phyloP scores from a whole-genome alignment of 192 early-diverging fungal species.

The Geranomyces michiganensis region DNA sequence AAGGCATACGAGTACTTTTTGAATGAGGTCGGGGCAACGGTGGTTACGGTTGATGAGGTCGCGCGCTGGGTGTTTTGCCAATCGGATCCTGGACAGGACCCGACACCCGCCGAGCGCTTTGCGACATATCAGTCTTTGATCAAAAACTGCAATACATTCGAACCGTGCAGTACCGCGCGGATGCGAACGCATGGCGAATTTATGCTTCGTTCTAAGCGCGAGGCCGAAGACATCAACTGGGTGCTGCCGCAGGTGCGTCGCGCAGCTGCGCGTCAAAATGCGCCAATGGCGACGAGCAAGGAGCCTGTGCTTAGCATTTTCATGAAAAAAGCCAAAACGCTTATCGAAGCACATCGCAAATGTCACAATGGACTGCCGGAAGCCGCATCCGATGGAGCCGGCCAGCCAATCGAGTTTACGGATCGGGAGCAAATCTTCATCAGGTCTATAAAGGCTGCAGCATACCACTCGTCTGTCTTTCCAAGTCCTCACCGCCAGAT shows the following conservation, averaged over 20 bases:
- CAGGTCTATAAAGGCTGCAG: constrained; percentile 29
- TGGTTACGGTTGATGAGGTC: constrained; percentile 34
- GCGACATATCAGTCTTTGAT: constrained; percentile 39
- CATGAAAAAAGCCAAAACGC: constrained; percentile 28
- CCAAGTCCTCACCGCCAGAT: constrained; percentile 28
- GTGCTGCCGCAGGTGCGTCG: constrained; percentile 34
- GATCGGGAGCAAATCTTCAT: constrained; percentile 39
- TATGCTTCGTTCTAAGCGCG: constrained; percentile 13
- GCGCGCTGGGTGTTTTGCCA: constrained; percentile 35
- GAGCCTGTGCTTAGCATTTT: constrained; percentile 27
- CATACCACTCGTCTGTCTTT: constrained; percentile 14
- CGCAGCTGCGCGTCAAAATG: background rate
- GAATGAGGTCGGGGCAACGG: background rate
- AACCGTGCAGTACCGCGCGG: background rate
- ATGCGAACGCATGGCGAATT: constrained; percentile 25
- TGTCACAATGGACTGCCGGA: background rate
- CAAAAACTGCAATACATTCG: constrained; percentile 25
- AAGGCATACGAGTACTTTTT: constrained; percentile 22
- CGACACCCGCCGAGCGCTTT: constrained; percentile 44
- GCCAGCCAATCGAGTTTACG: constrained; percentile 32
- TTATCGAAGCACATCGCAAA: constrained; percentile 36
- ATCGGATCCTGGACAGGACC: background rate
- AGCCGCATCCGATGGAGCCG: background rate
- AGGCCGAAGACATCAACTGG: constrained; percentile 40
- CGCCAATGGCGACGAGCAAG: background rate